Evolutionary conservation across 768 basidiomycete species (phyloP), one percentile per base, ranked within the genome.

Genomic region (Fomitopsis serialis): DNA sequence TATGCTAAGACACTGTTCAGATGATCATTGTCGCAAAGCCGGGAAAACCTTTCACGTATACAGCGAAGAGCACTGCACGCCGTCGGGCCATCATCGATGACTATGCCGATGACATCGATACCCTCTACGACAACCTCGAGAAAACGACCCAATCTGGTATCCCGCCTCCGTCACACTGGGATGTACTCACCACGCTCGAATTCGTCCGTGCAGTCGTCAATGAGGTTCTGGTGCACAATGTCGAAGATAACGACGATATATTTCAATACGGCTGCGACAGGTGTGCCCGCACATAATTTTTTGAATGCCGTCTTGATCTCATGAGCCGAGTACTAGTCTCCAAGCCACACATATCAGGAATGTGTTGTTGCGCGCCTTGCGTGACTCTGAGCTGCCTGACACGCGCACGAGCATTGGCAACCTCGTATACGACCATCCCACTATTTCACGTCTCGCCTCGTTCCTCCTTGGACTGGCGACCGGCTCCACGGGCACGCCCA

Each of bases 71-170:
- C 17, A 68, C 67, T 4, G 59, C 67, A 3, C 60, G 65, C 13
- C 60, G 70, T 13, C 59, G 65, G 27, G 56, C 56, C 11, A 55
- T 66, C 25, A 54, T 73, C 21, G 40, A 54, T 0, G 59, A 53
- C 1, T 78, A 79, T 55, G 66, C 64, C 8, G 53, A 60, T 0
- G 78, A 79, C 54, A 77, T 78, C 52, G 61, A 74, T 32, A 64
- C 62, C 1, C 37, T 70, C 12, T 78, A 77, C 52, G 58, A 61
- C 2, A 50, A 55, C 1, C 59, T 73, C 10, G 70, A 72, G 32
- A 61, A 71, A 37, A 63, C 62, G 0, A 63, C 74, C 1, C 63
- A 71, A 23, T 61, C 63, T 1, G 66, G 66, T 32, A 55, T 72
- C 19, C 53, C 57, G 0, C 35, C 55, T 45, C 69, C 75, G 7